Evolutionary conservation across 176 grass and related monocot species (phyloP).

Genomic region (Guadua angustifolia): DNA sequence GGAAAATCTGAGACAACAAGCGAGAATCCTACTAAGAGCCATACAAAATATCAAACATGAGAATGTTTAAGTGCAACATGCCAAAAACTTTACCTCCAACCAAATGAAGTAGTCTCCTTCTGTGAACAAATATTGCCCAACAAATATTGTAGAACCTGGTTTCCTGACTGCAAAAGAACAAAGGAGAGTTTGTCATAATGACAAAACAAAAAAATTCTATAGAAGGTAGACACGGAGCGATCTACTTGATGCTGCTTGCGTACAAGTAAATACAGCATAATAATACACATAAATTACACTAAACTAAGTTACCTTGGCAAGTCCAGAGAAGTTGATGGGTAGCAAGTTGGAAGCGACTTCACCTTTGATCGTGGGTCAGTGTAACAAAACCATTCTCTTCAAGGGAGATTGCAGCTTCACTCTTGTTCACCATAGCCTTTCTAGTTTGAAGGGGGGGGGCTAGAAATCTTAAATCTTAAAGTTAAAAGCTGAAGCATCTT

Average conservation of each 20-base stretch:
- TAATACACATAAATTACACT: background rate
- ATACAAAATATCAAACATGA: background rate
- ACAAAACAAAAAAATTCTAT: background rate
- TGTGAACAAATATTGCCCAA: conserved; percentile 99
- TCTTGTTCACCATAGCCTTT: no score
- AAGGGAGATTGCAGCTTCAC: conserved; percentile 79
- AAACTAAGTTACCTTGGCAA: conserved; percentile 58
- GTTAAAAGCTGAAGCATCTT: no score
- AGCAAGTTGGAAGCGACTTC: conserved; percentile 73
- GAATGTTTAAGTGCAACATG: background rate
- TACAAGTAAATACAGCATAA: conserved; percentile 27
- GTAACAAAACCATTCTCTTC: conserved; percentile 77
- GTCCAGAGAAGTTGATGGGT: conserved; percentile 89
- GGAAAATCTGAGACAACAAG: conserved; percentile 18
- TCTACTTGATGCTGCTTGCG: background rate
- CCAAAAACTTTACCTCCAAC: conserved; percentile 67
- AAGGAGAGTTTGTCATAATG: background rate
- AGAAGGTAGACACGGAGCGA: background rate
- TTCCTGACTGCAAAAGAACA: conserved; percentile 64
- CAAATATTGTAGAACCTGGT: conserved; percentile 90
- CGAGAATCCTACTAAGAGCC: background rate
- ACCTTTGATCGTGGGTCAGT: conserved; percentile 73
- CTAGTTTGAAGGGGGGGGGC: no score
- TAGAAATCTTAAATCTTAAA: no score
- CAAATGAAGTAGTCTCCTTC: conserved; percentile 98